Conservation (phyloP, 768 basidiomycete species). For the Boletellus ananas region DNA sequence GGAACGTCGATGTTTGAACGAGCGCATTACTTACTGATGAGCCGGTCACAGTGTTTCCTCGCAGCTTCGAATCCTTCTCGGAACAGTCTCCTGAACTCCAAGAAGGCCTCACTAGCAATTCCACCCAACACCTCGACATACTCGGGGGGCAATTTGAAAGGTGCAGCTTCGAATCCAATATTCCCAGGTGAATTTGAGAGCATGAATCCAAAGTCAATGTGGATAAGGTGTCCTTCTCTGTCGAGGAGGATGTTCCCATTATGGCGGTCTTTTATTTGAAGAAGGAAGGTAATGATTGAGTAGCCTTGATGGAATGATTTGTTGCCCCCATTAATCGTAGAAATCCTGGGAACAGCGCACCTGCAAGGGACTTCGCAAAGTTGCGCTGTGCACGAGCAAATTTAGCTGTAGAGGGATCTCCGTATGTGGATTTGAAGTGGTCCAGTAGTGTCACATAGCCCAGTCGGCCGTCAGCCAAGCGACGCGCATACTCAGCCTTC, state of each 20-base stretch:
- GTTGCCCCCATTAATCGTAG: neutral
- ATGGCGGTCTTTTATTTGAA: constrained; percentile 98
- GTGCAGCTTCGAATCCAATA: constrained; percentile 98
- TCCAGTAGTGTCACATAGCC: constrained; percentile 89
- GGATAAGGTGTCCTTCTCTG: constrained; percentile 89
- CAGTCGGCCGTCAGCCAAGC: constrained; percentile 73
- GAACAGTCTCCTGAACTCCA: constrained; percentile 84
- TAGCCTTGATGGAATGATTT: constrained; percentile 54
- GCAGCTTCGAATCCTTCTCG: constrained; percentile 91
- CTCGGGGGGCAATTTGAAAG: constrained; percentile 93
- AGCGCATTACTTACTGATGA: constrained; percentile 64
- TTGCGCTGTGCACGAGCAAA: constrained; percentile 89
- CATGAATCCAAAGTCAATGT: constrained; percentile 99
- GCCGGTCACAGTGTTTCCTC: constrained; percentile 93
- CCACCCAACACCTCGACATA: constrained; percentile 97
- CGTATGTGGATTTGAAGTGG: constrained; percentile 89
- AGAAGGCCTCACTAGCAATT: constrained; percentile 65
- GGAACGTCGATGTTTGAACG: neutral
- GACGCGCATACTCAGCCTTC: constrained; percentile 94
- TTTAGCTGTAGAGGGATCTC: constrained; percentile 80
- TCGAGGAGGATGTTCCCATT: constrained; percentile 98
- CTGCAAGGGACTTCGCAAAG: constrained; percentile 89
- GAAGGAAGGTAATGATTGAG: constrained; percentile 91
- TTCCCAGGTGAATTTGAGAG: constrained; percentile 95
- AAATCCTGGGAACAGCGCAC: constrained; percentile 33